Conservation (phyloP, 2,329 filamentous ascomycete genomes). For the Cladosporium sp. region DNA sequence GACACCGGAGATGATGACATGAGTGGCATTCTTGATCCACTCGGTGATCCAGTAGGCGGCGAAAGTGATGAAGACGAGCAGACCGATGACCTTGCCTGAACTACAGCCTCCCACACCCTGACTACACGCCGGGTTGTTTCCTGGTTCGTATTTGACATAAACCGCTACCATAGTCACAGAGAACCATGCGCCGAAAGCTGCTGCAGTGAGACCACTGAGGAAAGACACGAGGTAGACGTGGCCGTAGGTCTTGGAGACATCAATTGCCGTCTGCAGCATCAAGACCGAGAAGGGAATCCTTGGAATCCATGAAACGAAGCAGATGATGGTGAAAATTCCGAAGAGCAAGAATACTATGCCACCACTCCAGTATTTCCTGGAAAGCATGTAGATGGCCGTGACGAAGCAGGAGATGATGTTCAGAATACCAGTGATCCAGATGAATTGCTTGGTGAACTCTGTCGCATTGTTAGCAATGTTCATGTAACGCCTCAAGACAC, state of each 20-base stretch:
- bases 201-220: slow-evolving; percentile 72
- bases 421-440: slow-evolving; percentile 86
- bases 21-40: slow-evolving; percentile 89
- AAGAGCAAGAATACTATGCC: slow-evolving; percentile 87
- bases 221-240: slow-evolving; percentile 83
- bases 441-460: slow-evolving; percentile 71
- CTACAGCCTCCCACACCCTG: slow-evolving; percentile 58
- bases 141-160: slow-evolving; percentile 77
- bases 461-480: not conserved
- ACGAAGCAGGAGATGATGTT: slow-evolving; percentile 82
- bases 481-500: too few species aligned
- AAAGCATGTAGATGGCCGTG: slow-evolving; percentile 82
- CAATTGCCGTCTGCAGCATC: slow-evolving; percentile 82
- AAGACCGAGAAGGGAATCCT: slow-evolving; percentile 87
- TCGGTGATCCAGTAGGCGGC: slow-evolving; percentile 92
- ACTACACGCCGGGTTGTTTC: slow-evolving; percentile 52
- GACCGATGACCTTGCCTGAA: slow-evolving; percentile 71
- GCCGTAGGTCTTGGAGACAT: slow-evolving; percentile 77
- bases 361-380: slow-evolving; percentile 70
- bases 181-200: slow-evolving; percentile 79
- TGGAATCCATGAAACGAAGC: slow-evolving; percentile 83
- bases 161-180: slow-evolving; percentile 80
- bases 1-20: slow-evolving; percentile 80
- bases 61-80: slow-evolving; percentile 84
- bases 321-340: slow-evolving; percentile 71